These are phyloP conservation scores for Candida incommunis DNA, from an alignment of 805 yeast genomes.

Conservation along the genomic window DNA sequence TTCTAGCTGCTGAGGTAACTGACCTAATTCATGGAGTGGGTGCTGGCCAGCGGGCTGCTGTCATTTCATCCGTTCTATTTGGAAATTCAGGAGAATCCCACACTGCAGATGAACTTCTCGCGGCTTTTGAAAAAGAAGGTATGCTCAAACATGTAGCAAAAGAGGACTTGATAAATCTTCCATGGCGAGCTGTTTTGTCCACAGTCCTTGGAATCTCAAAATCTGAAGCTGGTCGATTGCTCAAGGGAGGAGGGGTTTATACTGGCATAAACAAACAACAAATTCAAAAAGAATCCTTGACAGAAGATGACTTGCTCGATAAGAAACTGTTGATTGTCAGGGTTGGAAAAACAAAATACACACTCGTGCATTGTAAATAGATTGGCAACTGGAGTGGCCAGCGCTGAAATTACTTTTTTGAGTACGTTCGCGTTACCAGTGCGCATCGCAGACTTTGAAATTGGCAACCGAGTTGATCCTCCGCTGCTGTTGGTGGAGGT, in stretches of 20 bases:
- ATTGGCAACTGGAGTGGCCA: no score
- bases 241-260: slow-evolving; percentile 62
- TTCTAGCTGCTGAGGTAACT: slow-evolving; percentile 72
- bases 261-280: slow-evolving; percentile 44
- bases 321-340: slow-evolving; percentile 51
- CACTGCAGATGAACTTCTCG: slow-evolving; percentile 29
- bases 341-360: slow-evolving; percentile 47
- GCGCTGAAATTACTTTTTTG: no score
- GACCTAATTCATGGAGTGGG: slow-evolving; percentile 80
- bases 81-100: slow-evolving; percentile 39
- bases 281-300: slow-evolving; percentile 35
- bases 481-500: no score
- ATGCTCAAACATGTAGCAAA: slow-evolving; percentile 29
- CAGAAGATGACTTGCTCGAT: slow-evolving; percentile 36
- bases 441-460: no score
- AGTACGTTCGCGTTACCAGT: no score
- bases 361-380: slow-evolving; percentile 10
- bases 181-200: slow-evolving; percentile 40
- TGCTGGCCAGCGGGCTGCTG: slow-evolving; percentile 50
- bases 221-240: slow-evolving; percentile 44
- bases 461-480: no score
- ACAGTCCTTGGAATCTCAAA: slow-evolving; percentile 26
- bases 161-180: slow-evolving; percentile 24
- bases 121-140: slow-evolving; percentile 44
- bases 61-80: slow-evolving; percentile 54